Evolutionary conservation across 2,329 filamentous ascomycete species (phyloP).

Genomic region (Teratosphaeria gauchensis): DNA sequence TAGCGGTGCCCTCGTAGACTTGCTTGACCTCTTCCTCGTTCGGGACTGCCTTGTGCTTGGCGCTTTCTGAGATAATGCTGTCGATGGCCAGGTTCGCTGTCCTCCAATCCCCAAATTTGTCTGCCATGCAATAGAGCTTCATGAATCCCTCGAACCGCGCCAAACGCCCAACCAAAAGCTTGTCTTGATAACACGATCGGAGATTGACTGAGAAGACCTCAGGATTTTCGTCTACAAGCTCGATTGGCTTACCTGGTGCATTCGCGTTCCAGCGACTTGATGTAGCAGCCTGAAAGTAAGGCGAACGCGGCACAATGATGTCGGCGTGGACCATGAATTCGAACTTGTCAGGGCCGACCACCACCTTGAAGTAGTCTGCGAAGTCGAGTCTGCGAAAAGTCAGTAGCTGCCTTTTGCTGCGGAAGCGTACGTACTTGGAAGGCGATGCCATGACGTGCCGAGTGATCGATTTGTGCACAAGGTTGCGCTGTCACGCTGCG

Average conservation of each 20-base stretch:
- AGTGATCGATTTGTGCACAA: background rate
- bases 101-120: background rate
- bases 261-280: background rate
- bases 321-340: conserved; percentile 5
- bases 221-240: no score
- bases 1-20: background rate
- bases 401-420: background rate
- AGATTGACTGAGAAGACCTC: no score
- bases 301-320: conserved; percentile 5
- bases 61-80: background rate
- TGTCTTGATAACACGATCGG: no score
- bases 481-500: background rate
- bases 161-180: background rate
- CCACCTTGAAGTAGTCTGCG: background rate
- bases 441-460: background rate
- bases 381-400: conserved; percentile 1
- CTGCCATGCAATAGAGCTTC: background rate
- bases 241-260: no score
- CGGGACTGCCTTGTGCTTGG: background rate
- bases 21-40: background rate
- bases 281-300: conserved; percentile 6
- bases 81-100: background rate
- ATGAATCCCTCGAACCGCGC: background rate
- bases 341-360: conserved; percentile 1
- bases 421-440: background rate